Conservation (phyloP, 768 basidiomycete genomes). For the Fomitopsis serialis region DNA sequence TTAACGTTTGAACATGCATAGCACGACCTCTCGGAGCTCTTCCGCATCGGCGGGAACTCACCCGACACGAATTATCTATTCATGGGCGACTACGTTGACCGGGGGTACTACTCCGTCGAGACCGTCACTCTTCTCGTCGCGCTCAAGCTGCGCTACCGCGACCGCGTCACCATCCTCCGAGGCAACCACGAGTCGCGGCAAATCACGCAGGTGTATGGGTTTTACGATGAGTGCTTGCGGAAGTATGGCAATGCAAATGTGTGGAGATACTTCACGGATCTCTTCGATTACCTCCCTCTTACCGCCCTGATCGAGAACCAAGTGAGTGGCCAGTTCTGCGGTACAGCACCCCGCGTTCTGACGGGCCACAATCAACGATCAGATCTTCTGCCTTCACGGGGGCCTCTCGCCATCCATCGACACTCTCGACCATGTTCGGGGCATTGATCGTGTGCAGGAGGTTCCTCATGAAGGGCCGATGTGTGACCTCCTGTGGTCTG, state of each 20-base stretch:
- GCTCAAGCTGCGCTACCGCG: constrained; percentile 95
- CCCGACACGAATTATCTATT: constrained; percentile 99
- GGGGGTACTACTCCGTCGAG: constrained; percentile 98
- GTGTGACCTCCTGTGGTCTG: constrained; percentile 99
- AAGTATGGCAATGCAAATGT: constrained; percentile 99
- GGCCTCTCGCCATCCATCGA: constrained; percentile 98
- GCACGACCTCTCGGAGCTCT: constrained; percentile 99
- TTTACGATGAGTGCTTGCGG: constrained; percentile 98
- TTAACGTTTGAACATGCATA: constrained; percentile 28
- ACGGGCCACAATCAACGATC: not conserved
- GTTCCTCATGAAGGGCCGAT: constrained; percentile 99
- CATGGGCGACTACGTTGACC: constrained; percentile 99
- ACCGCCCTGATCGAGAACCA: constrained; percentile 99
- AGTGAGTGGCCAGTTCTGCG: constrained; percentile 38
- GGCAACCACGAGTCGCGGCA: constrained; percentile 99
- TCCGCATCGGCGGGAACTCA: constrained; percentile 97
- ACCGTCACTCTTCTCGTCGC: constrained; percentile 97
- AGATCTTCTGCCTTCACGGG: constrained; percentile 99
- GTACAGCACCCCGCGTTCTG: not conserved
- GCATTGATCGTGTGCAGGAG: constrained; percentile 98
- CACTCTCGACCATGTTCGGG: constrained; percentile 97
- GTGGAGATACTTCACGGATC: constrained; percentile 98
- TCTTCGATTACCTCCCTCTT: constrained; percentile 96
- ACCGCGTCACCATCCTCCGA: constrained; percentile 94
- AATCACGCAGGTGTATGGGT: constrained; percentile 99